A percentile compares a stretch with the other conserved stretches of the same genome.
phyloP scores from a whole-genome alignment of 306 rosid genomes.

The Trifolium fragiferum region DNA sequence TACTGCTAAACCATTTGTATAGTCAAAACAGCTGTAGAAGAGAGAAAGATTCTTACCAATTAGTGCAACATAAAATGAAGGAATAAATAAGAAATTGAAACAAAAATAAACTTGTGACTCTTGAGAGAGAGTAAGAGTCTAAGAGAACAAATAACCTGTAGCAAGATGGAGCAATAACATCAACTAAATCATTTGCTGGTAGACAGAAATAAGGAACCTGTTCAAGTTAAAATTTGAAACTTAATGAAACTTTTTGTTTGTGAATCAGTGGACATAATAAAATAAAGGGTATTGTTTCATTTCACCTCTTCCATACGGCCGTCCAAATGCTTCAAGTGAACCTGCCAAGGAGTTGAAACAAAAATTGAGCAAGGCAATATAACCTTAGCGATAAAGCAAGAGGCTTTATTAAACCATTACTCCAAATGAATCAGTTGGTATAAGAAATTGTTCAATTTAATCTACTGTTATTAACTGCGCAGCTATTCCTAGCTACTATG shows the following conservation, averaged over 20 bases:
- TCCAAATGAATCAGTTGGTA: slow-evolving; percentile 1
- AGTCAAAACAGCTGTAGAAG: slow-evolving; percentile 87
- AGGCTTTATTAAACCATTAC: background rate
- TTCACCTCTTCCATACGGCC: slow-evolving; percentile 96
- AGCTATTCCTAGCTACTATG: no score
- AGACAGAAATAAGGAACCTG: slow-evolving; percentile 99
- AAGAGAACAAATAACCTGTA: slow-evolving; percentile 67
- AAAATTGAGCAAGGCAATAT: slow-evolving; percentile 23
- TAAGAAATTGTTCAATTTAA: background rate
- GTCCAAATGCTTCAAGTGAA: slow-evolving; percentile 94
- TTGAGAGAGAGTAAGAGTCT: background rate
- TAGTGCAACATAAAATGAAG: slow-evolving; percentile 38
- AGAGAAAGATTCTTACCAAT: slow-evolving; percentile 34
- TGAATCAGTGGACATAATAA: slow-evolving; percentile 35
- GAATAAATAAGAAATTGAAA: slow-evolving; percentile 5
- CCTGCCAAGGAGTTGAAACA: slow-evolving; percentile 50
- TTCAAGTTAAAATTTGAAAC: slow-evolving; percentile 48
- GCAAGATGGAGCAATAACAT: slow-evolving; percentile 98
- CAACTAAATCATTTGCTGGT: slow-evolving; percentile 96
- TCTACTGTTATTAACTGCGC: no score
- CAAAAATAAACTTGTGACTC: slow-evolving; percentile 1
- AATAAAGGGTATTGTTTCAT: background rate
- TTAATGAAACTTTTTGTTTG: slow-evolving; percentile 45
- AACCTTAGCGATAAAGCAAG: slow-evolving; percentile 10
- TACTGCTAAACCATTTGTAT: slow-evolving; percentile 93